Base-by-base conservation (phyloP, 2,329 filamentous ascomycete species). In the Aspergillus fructus region DNA sequence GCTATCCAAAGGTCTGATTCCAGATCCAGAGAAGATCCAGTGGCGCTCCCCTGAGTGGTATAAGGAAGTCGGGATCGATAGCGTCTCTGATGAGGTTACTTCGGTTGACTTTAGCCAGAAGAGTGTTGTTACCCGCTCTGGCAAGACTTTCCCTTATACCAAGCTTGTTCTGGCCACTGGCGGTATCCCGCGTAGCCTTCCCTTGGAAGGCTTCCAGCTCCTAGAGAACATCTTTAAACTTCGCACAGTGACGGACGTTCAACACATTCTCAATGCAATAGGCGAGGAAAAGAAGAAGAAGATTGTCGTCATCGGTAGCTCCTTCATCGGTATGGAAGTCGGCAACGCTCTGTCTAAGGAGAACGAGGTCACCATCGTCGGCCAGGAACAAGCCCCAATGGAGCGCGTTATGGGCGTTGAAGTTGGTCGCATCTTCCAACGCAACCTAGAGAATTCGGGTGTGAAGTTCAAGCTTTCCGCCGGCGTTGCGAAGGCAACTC, bases 281-380 rank as follows among this genome's bases (percentile, higher is more conserved):
- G 91, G 91, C 6, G 78, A 84, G 30, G 84, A 90, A 24, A 85
- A 90, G 43, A 89, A 90, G 70, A 97, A 96, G 82, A 97, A 96
- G 75, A 86, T 99, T 64, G 91, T 96, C 47, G 82, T 99, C 13
- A 82, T 99, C 53, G 94, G 94, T 41, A 93, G 89, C 58, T 96
- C 91, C 0, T 99, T 99, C 75, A 99, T 99, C 69, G 94, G 94
- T 41, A 96, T 99, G 90, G 94, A 99, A 75, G 85, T 96, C n/a
- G 93, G 90, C 60, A 94, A 93, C 62, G 88, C 79, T 53, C 78
- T 96, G 0, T 87, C 89, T 45, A 89, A 89, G 66, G 89, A 89
- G 67, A 96, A 99, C 72, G 78, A 87, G 8, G 92, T 99, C 15
- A 89, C 89, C 7, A 86, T 97, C 41, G 81, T 99, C 21, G 94